Evolutionary conservation across 768 basidiomycete genomes (phyloP).

Genomic region (Stropharia rugosoannulata): DNA sequence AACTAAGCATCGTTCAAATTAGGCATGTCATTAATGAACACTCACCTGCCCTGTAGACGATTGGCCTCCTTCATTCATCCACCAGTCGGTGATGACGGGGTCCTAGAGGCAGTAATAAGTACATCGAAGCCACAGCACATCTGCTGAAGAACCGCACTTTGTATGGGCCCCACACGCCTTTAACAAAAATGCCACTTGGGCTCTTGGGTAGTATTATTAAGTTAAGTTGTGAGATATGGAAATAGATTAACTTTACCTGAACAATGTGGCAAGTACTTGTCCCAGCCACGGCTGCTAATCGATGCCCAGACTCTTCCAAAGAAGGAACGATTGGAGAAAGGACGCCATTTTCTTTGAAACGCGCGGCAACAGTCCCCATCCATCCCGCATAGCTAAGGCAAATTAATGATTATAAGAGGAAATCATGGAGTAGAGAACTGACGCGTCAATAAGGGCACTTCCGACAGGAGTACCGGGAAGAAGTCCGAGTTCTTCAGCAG

Average conservation of each 20-base stretch:
- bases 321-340: constrained; percentile 53
- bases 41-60: constrained; percentile 93
- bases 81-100: constrained; percentile 90
- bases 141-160: constrained; percentile 39
- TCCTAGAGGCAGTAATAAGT: constrained; percentile 42
- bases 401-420: neutral
- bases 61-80: constrained; percentile 99
- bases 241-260: constrained; percentile 46
- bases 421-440: constrained; percentile 21
- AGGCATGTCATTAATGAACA: neutral
- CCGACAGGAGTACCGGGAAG: constrained; percentile 88
- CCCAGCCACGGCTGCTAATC: constrained; percentile 92
- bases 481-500: constrained; percentile 86
- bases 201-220: constrained; percentile 43
- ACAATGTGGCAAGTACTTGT: constrained; percentile 97
- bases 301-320: constrained; percentile 73
- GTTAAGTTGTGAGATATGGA: neutral
- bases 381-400: constrained; percentile 82
- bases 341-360: constrained; percentile 52
- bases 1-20: neutral
- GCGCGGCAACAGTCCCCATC: constrained; percentile 92
- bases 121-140: neutral
- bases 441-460: constrained; percentile 95
- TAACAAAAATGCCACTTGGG: constrained; percentile 79
- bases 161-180: constrained; percentile 93